A percentile compares a stretch with the other conserved stretches of the same genome.
Conservation (phyloP, 1,284 basidiomycete species). For the Prillingera fragicola region DNA sequence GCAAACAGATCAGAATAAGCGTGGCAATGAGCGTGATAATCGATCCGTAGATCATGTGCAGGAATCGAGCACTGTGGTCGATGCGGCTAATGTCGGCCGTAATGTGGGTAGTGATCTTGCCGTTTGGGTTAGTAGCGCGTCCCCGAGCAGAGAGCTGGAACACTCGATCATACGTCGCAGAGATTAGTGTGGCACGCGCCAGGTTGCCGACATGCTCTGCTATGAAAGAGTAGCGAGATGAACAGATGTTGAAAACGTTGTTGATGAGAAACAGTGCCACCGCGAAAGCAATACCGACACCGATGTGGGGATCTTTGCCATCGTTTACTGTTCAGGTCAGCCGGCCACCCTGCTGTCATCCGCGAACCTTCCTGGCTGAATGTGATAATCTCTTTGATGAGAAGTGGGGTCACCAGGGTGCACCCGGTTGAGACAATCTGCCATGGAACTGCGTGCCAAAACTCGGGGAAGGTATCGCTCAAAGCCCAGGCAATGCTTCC, state of each 20-base stretch:
- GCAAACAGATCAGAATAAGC: constrained; percentile 16
- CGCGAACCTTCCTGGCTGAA: constrained; percentile 8
- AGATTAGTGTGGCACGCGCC: constrained; percentile 72
- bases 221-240: no score
- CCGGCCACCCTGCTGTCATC: no score
- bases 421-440: background rate
- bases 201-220: no score
- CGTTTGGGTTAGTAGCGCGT: constrained; percentile 65
- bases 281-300: no score
- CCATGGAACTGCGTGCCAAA: background rate
- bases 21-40: constrained; percentile 33
- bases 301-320: no score
- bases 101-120: constrained; percentile 66
- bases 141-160: constrained; percentile 67
- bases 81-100: constrained; percentile 52
- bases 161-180: constrained; percentile 71
- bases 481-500: background rate
- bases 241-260: no score
- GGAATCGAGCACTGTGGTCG: constrained; percentile 5
- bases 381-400: constrained; percentile 6
- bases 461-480: background rate
- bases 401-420: background rate
- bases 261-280: no score
- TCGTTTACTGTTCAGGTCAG: no score
- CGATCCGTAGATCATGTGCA: background rate